A percentile compares a stretch with the other conserved stretches of the same genome.
Evolutionary conservation across 768 basidiomycete species (phyloP).

Genomic region (Galerina marginata): DNA sequence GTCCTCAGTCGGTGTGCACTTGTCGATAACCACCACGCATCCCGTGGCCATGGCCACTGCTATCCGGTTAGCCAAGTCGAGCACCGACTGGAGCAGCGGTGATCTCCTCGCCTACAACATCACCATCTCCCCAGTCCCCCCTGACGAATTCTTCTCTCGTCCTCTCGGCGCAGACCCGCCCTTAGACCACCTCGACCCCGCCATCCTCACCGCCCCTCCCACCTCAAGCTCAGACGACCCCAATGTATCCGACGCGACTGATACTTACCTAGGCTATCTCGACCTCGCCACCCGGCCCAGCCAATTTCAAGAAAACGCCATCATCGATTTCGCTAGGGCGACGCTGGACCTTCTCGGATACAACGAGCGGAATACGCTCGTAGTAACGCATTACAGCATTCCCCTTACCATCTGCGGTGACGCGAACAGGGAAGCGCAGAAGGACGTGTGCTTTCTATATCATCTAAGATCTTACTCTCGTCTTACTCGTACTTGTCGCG

Average conservation of each 20-base stretch:
- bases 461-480: constrained; percentile 19
- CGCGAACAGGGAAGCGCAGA: constrained; percentile 19
- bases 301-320: constrained; percentile 21
- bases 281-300: constrained; percentile 23
- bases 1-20: no score
- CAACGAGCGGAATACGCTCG: constrained; percentile 14
- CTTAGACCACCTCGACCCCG: constrained; percentile 30
- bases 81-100: constrained; percentile 23
- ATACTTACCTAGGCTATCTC: constrained; percentile 26
- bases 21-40: neutral
- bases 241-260: constrained; percentile 27
- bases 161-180: constrained; percentile 24
- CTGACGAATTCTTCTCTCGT: constrained; percentile 29
- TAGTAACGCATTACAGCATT: constrained; percentile 27
- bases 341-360: constrained; percentile 32
- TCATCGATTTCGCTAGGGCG: constrained; percentile 28
- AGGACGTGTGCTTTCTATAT: constrained; percentile 35
- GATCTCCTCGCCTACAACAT: constrained; percentile 35
- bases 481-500: constrained; percentile 33
- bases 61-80: constrained; percentile 27
- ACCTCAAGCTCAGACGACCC: constrained; percentile 9
- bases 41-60: constrained; percentile 23
- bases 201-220: constrained; percentile 23
- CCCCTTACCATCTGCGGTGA: constrained; percentile 36
- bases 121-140: constrained; percentile 15